Evolutionary conservation across 176 grass and related monocot species (phyloP).

Genomic region (Chrysopogon serrulatus): DNA sequence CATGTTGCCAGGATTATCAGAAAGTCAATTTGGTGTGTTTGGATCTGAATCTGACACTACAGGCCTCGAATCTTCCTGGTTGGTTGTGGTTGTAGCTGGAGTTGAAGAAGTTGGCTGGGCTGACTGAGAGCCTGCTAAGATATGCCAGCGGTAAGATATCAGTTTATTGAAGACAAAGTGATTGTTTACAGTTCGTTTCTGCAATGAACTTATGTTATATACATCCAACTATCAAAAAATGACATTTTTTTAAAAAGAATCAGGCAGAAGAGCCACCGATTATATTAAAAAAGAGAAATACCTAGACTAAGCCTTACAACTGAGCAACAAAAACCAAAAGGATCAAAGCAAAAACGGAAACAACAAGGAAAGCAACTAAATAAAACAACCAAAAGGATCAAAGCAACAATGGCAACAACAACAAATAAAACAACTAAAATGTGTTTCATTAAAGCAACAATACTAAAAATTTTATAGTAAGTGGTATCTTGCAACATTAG

Average conservation of each 20-base stretch:
- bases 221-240: not conserved
- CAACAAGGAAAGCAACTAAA: no score
- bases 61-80: slow-evolving; percentile 18
- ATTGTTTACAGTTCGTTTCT: not conserved
- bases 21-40: slow-evolving; percentile 42
- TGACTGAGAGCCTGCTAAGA: slow-evolving; percentile 47
- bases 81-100: slow-evolving; percentile 23
- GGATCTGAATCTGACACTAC: slow-evolving; percentile 31
- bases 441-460: no score
- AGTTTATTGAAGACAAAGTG: not conserved
- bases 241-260: no score
- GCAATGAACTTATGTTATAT: not conserved
- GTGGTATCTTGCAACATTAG: not conserved
- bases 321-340: no score
- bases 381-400: no score
- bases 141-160: not conserved
- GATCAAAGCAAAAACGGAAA: no score
- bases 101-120: slow-evolving; percentile 11
- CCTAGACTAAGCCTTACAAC: no score
- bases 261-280: no score
- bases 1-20: slow-evolving; percentile 11
- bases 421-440: no score
- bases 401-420: no score
- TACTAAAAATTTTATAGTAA: no score
- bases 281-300: no score